A percentile compares a stretch with the other conserved stretches of the same genome.
phyloP scores from a whole-genome alignment of 2,329 filamentous ascomycete genomes.

The Fusarium cicatricum region DNA sequence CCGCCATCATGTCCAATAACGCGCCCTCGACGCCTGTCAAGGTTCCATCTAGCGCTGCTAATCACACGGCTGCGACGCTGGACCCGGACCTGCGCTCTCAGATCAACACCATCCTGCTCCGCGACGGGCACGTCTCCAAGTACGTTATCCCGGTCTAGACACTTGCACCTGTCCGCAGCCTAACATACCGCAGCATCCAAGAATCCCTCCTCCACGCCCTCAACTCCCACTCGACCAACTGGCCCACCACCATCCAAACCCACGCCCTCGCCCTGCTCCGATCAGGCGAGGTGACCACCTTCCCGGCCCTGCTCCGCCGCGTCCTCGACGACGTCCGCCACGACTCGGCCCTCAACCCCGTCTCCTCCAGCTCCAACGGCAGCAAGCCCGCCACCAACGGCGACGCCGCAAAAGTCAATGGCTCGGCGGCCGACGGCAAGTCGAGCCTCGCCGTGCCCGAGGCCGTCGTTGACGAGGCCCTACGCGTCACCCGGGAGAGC shows the following conservation, averaged over 20 bases:
- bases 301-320: conserved; percentile 67
- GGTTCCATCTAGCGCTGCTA: conserved; percentile 66
- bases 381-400: conserved; percentile 48
- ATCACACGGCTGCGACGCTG: conserved; percentile 67
- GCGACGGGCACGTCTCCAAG: conserved; percentile 67
- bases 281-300: conserved; percentile 65
- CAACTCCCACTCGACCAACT: conserved; percentile 66
- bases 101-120: conserved; percentile 66
- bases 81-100: conserved; percentile 69
- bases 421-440: conserved; percentile 36
- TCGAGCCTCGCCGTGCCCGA: conserved; percentile 64
- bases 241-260: conserved; percentile 67
- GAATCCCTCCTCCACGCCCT: conserved; percentile 69
- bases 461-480: conserved; percentile 67
- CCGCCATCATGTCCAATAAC: conserved; percentile 54
- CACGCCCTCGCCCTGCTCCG: conserved; percentile 69
- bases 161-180: too few species aligned
- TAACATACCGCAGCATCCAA: conserved; percentile 61
- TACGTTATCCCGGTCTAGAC: conserved; percentile 43
- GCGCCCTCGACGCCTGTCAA: conserved; percentile 65
- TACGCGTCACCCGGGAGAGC: conserved; percentile 66
- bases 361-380: conserved; percentile 43
- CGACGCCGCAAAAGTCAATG: conserved; percentile 42
- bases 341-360: conserved; percentile 49
- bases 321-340: conserved; percentile 69